Base-by-base conservation (phyloP, 257 asterid genomes). In the Lavandula angustifolia region DNA sequence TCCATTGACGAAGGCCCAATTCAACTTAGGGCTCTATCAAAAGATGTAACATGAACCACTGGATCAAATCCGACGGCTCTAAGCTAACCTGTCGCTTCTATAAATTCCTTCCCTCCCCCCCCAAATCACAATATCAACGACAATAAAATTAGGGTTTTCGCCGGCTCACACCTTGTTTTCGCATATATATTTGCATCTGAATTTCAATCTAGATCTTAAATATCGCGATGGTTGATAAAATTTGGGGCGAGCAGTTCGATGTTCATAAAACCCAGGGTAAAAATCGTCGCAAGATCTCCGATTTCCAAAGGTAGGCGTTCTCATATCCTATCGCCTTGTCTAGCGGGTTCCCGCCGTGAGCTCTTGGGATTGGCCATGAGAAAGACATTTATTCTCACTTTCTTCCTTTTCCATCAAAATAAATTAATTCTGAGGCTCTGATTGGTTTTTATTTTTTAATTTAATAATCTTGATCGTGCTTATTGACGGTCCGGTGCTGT, bases 341-440 rank as follows among this genome's bases (percentile, higher is more conserved):
- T 33, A 87, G 89, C 75, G 64, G 81, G 69, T 57, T 82, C 76
- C 87, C 74, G 89, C 89, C 7, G 53, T 87, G 67, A 82, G 11
- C 73, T 70, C 81, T 66, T 81, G 87, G 87, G 87, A 77, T 37
- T 84, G 78, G 89, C 95, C 95, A 82, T 87, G 95, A 79, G 87
- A 82, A 70, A 44, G 1, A 82, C 80, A 82, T 78, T 70, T 0
- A 0, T 16, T 13, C 12, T 50, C 6, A 3, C 3, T 48, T 14
- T 16, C 0, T 40, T n/a, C 5, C n/a, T n/a, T n/a, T n/a, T n/a
- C n/a, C n/a, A n/a, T n/a, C n/a, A n/a, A n/a, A n/a, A n/a, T n/a
- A n/a, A n/a, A n/a, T 91, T 86, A 82, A 87, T 87, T 87, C 95
- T 84, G 95, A 87, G 89, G 91, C 88, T 33, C 5, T 2, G 12